Evolutionary conservation across 1,139 yeast species (phyloP).

Genomic region (Debaryomyces psychrophilus): DNA sequence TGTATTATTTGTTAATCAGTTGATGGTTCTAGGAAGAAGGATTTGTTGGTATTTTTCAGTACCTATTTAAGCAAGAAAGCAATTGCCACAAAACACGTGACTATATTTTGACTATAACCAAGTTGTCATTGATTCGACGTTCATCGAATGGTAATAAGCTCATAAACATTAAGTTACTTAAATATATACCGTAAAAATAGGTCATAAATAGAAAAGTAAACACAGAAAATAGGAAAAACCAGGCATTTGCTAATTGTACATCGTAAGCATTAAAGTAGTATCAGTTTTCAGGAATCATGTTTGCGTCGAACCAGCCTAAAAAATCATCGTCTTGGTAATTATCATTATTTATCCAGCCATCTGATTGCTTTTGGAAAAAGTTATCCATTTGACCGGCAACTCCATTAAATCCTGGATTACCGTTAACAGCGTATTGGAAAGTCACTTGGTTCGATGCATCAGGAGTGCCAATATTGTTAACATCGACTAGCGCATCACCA

Average conservation of each 20-base stretch:
- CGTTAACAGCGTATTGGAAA: constrained; percentile 10
- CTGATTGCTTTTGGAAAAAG: constrained; percentile 78
- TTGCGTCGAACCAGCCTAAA: constrained; percentile 91
- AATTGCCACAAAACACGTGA: constrained; percentile 22
- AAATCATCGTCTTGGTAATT: constrained; percentile 76
- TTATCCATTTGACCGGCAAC: constrained; percentile 52
- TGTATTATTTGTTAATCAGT: neutral
- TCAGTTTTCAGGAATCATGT: constrained; percentile 35
- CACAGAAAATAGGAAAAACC: neutral
- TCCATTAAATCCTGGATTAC: constrained; percentile 16
- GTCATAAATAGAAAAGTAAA: neutral
- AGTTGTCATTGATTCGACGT: too few relatives aligned
- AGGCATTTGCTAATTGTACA: neutral
- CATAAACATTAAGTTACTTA: constrained; percentile 2
- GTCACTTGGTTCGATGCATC: constrained; percentile 6
- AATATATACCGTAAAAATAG: neutral
- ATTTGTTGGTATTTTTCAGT: neutral
- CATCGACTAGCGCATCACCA: constrained; percentile 1
- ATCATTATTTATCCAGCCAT: constrained; percentile 75
- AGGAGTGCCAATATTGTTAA: constrained; percentile 1
- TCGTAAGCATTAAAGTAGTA: neutral
- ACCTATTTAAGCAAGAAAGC: constrained; percentile 2
- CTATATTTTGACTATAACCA: neutral
- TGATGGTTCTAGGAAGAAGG: neutral
- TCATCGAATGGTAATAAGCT: neutral